Evolutionary conservation across 176 grass and related monocot species (phyloP).

Genomic region (Eremochloa ophiuroides): DNA sequence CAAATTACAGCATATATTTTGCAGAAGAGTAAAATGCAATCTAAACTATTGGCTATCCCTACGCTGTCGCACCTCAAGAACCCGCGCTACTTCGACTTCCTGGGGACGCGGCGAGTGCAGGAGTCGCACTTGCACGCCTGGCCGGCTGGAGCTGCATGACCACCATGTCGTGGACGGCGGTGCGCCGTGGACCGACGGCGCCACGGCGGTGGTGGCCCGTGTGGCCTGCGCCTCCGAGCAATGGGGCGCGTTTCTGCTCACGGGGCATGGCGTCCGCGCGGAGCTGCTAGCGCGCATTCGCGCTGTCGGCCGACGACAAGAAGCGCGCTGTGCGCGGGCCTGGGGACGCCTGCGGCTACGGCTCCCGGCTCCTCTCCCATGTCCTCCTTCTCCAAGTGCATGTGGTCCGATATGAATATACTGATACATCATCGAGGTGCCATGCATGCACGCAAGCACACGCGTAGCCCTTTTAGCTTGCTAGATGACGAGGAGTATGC

Average conservation of each 20-base stretch:
- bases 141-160: no score
- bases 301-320: conserved; percentile 65
- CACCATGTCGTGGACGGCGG: conserved; percentile 76
- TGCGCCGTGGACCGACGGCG: neutral
- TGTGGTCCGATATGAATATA: conserved; percentile 76
- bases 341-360: conserved; percentile 70
- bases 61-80: no score
- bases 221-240: conserved; percentile 66
- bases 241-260: conserved; percentile 85
- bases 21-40: no score
- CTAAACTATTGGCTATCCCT: no score
- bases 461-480: neutral
- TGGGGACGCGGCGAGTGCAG: no score
- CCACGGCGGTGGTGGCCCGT: neutral
- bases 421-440: neutral
- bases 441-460: neutral
- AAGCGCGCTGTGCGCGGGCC: conserved; percentile 53
- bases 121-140: no score
- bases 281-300: conserved; percentile 58
- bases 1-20: no score
- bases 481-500: no score
- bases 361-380: conserved; percentile 84
- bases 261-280: conserved; percentile 42
- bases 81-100: no score
- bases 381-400: conserved; percentile 98